These are phyloP conservation scores for Prunus kanzakura DNA, from an alignment of 306 rosid genomes.

Conservation along the genomic window DNA sequence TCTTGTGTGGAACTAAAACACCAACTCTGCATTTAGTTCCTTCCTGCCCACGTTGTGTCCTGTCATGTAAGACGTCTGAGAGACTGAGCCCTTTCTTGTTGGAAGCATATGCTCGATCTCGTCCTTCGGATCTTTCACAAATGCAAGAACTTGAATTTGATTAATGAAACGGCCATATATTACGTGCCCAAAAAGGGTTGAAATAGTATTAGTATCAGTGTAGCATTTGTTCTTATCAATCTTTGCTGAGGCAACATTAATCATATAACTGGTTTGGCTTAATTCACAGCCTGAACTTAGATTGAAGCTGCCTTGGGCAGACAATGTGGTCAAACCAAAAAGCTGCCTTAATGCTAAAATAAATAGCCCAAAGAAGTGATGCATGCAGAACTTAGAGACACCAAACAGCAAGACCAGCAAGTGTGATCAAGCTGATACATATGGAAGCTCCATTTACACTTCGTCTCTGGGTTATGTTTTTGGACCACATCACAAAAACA, in stretches of 20 bases:
- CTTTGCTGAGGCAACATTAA: not conserved
- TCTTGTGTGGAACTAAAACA: not conserved
- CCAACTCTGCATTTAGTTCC: not conserved
- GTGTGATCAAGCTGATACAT: not conserved
- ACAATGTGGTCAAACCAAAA: too few relatives aligned
- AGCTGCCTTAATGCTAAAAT: too few relatives aligned
- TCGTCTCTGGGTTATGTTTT: not conserved
- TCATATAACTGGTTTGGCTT: too few relatives aligned
- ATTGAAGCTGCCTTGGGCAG: too few relatives aligned
- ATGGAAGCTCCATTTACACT: slow-evolving; percentile 6
- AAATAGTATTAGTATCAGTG: not conserved
- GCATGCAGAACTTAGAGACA: not conserved
- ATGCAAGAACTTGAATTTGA: too few relatives aligned
- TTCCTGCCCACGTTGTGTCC: not conserved
- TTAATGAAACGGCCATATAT: not conserved
- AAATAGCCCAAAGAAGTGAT: not conserved
- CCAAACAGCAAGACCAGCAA: not conserved
- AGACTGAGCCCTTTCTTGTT: not conserved
- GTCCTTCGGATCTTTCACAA: not conserved
- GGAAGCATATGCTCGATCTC: not conserved
- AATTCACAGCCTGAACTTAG: too few relatives aligned
- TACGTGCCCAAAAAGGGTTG: not conserved
- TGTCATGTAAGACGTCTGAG: not conserved
- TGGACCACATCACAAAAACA: slow-evolving; percentile 1
- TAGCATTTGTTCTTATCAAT: not conserved